A percentile compares a stretch with the other conserved stretches of the same genome.
Evolutionary conservation across 768 basidiomycete species (phyloP).

Genomic region (Austroboletus eburneus): DNA sequence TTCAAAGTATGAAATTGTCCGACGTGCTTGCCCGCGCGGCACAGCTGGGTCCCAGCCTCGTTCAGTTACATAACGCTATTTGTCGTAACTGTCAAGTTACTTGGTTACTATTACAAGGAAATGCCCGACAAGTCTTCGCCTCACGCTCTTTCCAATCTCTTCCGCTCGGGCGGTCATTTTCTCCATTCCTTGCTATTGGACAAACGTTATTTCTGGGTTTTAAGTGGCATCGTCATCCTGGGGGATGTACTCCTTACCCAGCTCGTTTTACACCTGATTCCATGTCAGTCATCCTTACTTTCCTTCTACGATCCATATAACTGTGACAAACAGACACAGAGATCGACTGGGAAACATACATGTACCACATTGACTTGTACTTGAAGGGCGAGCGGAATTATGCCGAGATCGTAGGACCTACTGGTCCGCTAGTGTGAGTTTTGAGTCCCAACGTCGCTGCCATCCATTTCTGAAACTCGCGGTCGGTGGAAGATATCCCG

Average conservation of each 20-base stretch:
- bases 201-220: slow-evolving; percentile 58
- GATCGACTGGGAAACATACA: slow-evolving; percentile 97
- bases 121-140: slow-evolving; percentile 3
- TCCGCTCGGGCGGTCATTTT: slow-evolving; percentile 4
- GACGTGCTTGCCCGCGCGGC: too few species aligned
- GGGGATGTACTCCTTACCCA: slow-evolving; percentile 77
- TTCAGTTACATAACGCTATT: too few species aligned
- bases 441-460: neutral
- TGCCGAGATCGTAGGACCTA: slow-evolving; percentile 76
- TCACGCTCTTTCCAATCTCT: neutral
- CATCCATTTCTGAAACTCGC: neutral
- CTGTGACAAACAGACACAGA: slow-evolving; percentile 73
- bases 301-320: slow-evolving; percentile 9
- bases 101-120: neutral
- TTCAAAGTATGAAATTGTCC: neutral
- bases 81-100: too few species aligned
- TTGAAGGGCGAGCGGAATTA: slow-evolving; percentile 83
- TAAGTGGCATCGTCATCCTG: slow-evolving; percentile 60
- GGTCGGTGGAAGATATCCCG: slow-evolving; percentile 71
- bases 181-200: slow-evolving; percentile 39
- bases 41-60: too few species aligned
- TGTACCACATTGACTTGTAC: slow-evolving; percentile 80
- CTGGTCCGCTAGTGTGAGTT: slow-evolving; percentile 86
- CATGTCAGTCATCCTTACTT: slow-evolving; percentile 56
- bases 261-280: slow-evolving; percentile 74